Conservation (phyloP, 225 moss, liverwort and hornwort species). For the Polytrichum commune region DNA sequence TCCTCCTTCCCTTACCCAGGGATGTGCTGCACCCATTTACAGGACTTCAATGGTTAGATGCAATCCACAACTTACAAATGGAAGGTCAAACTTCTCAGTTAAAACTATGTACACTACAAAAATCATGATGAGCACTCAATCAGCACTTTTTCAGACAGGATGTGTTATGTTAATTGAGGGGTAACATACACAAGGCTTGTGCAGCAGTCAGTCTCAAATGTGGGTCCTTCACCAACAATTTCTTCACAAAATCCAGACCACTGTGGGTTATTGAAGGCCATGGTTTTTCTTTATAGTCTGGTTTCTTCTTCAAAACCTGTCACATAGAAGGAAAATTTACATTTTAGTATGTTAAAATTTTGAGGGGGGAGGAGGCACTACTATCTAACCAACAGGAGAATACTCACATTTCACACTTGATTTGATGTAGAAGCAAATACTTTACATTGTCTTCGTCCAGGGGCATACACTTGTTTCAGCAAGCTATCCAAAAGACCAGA, state of each 20-base stretch:
- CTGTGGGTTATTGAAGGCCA: constrained; percentile 82
- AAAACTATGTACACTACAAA: neutral
- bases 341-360: too few relatives aligned
- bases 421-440: too few relatives aligned
- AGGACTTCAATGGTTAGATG: neutral
- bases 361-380: too few relatives aligned
- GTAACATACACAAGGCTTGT: constrained; percentile 80
- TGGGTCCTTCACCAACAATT: constrained; percentile 85
- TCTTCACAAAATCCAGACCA: constrained; percentile 88
- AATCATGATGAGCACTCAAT: neutral
- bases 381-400: too few relatives aligned
- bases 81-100: neutral
- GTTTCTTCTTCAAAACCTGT: constrained; percentile 85
- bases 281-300: constrained; percentile 80
- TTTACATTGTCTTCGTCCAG: too few relatives aligned
- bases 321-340: neutral
- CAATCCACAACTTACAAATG: too few relatives aligned
- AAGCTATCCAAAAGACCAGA: too few relatives aligned
- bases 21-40: constrained; percentile 63
- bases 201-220: constrained; percentile 85
- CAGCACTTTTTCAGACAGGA: neutral
- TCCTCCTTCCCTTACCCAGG: constrained; percentile 96
- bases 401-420: too few relatives aligned
- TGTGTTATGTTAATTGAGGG: neutral
- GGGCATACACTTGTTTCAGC: too few relatives aligned